Conservation (phyloP, 148 eudicot genomes). For the Chenopodium album region DNA sequence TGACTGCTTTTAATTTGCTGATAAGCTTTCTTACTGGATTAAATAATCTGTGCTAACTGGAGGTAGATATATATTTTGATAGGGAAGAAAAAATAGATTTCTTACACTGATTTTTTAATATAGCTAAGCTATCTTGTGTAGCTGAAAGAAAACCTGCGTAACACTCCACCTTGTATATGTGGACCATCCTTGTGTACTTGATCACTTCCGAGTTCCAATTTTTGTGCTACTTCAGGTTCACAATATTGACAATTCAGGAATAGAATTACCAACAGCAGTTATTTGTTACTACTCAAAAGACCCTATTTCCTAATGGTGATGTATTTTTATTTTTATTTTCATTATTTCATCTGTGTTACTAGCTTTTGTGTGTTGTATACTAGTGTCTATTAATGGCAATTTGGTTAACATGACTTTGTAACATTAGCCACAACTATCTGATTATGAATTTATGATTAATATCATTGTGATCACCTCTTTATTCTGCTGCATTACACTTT, state of each 20-base stretch:
- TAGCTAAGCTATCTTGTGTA: neutral
- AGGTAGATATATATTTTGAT: neutral
- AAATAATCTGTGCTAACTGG: neutral
- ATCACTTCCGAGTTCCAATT: no score
- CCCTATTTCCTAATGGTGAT: neutral
- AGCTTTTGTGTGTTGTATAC: neutral
- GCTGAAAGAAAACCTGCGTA: neutral
- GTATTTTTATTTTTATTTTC: neutral
- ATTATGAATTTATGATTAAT: neutral
- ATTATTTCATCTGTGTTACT: neutral
- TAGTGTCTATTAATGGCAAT: neutral
- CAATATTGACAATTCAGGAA: neutral
- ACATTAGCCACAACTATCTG: neutral
- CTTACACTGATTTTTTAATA: neutral
- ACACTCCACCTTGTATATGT: neutral
- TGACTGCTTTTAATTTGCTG: neutral
- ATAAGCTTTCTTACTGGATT: constrained; percentile 1
- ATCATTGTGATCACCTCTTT: neutral
- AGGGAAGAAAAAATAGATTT: neutral
- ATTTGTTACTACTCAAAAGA: no score
- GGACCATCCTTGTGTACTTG: no score
- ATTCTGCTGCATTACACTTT: neutral
- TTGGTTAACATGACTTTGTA: neutral
- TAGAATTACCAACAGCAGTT: no score
- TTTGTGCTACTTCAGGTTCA: neutral